Percentiles rank a stretch among this genome's conserved stretches.
Evolutionary conservation across 148 eudicot species (phyloP).

Genomic region (Amaranthus cruentus): DNA sequence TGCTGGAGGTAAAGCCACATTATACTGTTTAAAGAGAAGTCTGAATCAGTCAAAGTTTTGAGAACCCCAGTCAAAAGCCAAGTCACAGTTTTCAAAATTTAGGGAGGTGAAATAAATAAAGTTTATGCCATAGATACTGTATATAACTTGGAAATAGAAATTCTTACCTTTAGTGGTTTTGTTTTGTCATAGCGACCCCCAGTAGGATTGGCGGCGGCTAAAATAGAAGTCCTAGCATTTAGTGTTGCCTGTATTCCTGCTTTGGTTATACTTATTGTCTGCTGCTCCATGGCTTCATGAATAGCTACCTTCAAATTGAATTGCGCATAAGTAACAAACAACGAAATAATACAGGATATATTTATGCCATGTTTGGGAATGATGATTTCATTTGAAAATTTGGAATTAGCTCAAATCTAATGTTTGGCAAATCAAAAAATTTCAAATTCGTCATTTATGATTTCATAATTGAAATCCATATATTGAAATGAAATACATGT

Average conservation of each 20-base stretch:
- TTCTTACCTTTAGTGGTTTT: slow-evolving; percentile 78
- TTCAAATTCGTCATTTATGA: too few species aligned
- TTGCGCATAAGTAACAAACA: slow-evolving; percentile 12
- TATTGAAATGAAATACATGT: not conserved
- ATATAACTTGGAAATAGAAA: not conserved
- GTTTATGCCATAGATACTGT: not conserved
- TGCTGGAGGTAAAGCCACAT: slow-evolving; percentile 97
- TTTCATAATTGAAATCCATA: too few species aligned
- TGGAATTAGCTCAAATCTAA: too few species aligned
- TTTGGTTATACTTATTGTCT: slow-evolving; percentile 97
- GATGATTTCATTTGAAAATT: too few species aligned
- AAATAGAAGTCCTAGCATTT: slow-evolving; percentile 92
- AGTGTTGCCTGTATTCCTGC: slow-evolving; percentile 98
- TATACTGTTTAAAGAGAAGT: slow-evolving; percentile 55
- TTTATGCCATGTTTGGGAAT: not conserved
- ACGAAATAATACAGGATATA: not conserved
- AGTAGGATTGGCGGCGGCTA: slow-evolving; percentile 98
- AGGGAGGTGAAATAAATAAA: not conserved
- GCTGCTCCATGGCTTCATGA: slow-evolving; percentile 99
- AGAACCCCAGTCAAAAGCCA: not conserved
- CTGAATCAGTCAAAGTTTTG: slow-evolving; percentile 3
- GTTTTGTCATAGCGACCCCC: slow-evolving; percentile 98
- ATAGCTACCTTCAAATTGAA: slow-evolving; percentile 70
- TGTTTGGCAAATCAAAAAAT: too few species aligned
- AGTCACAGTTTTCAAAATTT: not conserved